Percentiles rank a stretch among this genome's conserved stretches.
Evolutionary conservation across 2,329 filamentous ascomycete species (phyloP).

Genomic region (Pseudogymnoascus sp.): DNA sequence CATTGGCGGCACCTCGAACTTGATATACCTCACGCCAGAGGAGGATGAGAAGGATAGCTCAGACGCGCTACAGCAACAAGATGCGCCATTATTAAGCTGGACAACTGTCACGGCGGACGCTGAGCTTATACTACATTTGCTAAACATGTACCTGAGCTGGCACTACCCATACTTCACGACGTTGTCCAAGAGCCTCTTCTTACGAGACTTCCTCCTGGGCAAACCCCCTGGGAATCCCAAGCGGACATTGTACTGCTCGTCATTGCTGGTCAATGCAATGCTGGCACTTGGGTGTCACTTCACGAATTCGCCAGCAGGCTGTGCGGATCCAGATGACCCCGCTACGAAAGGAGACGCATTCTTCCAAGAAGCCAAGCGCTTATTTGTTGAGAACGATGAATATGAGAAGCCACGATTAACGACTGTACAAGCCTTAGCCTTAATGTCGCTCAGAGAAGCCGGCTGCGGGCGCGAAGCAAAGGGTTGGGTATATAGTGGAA

Average conservation of each 20-base stretch:
- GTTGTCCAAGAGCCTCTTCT: slow-evolving; percentile 77
- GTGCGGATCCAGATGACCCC: slow-evolving; percentile 61
- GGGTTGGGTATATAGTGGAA: slow-evolving; percentile 96
- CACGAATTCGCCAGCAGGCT: slow-evolving; percentile 65
- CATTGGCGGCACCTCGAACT: slow-evolving; percentile 87
- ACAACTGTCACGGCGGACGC: slow-evolving; percentile 75
- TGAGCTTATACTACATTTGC: slow-evolving; percentile 71
- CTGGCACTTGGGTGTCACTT: slow-evolving; percentile 77
- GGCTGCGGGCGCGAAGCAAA: slow-evolving; percentile 90
- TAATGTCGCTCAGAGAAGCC: slow-evolving; percentile 95
- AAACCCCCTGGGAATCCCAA: slow-evolving; percentile 44
- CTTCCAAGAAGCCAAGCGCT: slow-evolving; percentile 82
- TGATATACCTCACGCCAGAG: slow-evolving; percentile 65
- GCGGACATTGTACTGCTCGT: slow-evolving; percentile 71
- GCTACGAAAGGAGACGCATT: slow-evolving; percentile 92
- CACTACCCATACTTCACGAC: slow-evolving; percentile 96
- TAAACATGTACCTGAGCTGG: slow-evolving; percentile 98
- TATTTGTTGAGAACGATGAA: slow-evolving; percentile 86
- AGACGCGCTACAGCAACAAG: slow-evolving; percentile 31
- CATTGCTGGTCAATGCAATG: slow-evolving; percentile 88
- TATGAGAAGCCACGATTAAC: slow-evolving; percentile 82
- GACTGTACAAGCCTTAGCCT: slow-evolving; percentile 83
- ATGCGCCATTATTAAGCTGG: slow-evolving; percentile 76
- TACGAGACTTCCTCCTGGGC: slow-evolving; percentile 72
- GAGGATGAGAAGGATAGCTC: slow-evolving; percentile 26